Evolutionary conservation across 2,329 filamentous ascomycete species (phyloP).

Genomic region (Aspergillus costaricaensis): DNA sequence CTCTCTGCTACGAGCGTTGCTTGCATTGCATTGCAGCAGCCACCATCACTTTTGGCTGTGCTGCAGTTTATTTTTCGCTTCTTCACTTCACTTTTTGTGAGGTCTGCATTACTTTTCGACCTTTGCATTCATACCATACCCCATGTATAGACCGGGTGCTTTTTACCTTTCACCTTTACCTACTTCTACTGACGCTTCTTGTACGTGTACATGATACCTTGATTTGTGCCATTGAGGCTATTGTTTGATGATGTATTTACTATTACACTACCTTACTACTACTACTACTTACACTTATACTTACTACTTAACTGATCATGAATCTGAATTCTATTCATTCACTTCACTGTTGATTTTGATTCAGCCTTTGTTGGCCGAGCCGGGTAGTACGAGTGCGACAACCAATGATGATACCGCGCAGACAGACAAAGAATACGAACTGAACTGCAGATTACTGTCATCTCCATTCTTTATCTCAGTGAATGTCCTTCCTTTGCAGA

Average conservation of each 20-base stretch:
- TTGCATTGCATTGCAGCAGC: conserved; percentile 14
- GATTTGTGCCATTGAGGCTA: conserved; percentile 16
- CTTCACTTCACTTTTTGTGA: conserved; percentile 16
- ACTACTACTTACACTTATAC: background rate
- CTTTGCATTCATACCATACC: conserved; percentile 27
- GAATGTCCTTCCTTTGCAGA: no score
- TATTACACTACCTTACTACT: conserved; percentile 7
- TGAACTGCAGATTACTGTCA: no score
- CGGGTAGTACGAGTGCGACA: no score
- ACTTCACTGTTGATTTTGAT: no score
- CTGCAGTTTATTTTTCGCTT: conserved; percentile 15
- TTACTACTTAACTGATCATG: background rate
- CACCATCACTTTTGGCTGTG: conserved; percentile 15
- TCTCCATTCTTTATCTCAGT: no score
- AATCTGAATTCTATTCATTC: no score
- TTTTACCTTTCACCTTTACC: background rate
- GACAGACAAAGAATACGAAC: no score
- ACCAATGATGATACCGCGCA: no score
- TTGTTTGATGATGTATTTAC: conserved; percentile 13
- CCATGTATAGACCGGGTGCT: conserved; percentile 31
- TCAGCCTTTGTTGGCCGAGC: no score
- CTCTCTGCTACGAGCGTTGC: conserved; percentile 19
- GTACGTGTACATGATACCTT: conserved; percentile 41
- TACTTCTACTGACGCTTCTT: conserved; percentile 17
- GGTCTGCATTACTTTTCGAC: conserved; percentile 14